Conservation (phyloP, 2,329 filamentous ascomycete genomes). For the Trichoderma arundinaceum region DNA sequence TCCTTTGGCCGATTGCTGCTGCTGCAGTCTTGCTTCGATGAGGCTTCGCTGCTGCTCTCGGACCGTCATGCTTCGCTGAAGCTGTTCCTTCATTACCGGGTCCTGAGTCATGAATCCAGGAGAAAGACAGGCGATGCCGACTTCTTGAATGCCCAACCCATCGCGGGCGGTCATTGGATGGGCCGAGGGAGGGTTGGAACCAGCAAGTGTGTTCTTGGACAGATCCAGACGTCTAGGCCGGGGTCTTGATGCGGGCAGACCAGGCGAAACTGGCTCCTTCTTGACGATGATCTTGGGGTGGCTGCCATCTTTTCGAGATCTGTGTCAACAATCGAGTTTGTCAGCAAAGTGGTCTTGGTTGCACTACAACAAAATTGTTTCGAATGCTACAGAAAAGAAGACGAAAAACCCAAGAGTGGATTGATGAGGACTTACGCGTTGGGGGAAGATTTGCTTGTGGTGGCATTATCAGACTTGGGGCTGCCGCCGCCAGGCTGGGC, state of each 20-base stretch:
- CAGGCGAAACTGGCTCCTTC: constrained; percentile 91
- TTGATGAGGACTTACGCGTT: constrained; percentile 59
- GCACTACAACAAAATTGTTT: neutral
- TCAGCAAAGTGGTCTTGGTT: constrained; percentile 28
- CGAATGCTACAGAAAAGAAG: too few relatives aligned
- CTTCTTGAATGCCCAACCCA: constrained; percentile 83
- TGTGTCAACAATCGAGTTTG: constrained; percentile 33
- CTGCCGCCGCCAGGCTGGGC: constrained; percentile 59
- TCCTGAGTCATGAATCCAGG: constrained; percentile 96
- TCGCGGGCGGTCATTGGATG: constrained; percentile 82
- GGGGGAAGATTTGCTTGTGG: constrained; percentile 58
- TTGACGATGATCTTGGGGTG: constrained; percentile 88
- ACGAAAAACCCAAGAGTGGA: neutral
- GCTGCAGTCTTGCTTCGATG: constrained; percentile 89
- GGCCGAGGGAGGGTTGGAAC: constrained; percentile 63
- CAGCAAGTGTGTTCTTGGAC: constrained; percentile 64
- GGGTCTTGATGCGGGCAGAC: constrained; percentile 69
- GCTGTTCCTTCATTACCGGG: constrained; percentile 92
- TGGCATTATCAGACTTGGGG: constrained; percentile 51
- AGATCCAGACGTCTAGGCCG: constrained; percentile 76
- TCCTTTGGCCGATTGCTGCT: constrained; percentile 73
- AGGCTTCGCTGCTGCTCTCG: constrained; percentile 93
- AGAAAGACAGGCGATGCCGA: constrained; percentile 91
- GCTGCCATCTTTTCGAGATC: constrained; percentile 58
- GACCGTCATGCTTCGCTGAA: constrained; percentile 92